These are phyloP conservation scores for Cercophora samala DNA, from an alignment of 495 filamentous ascomycete genomes.

Conservation along the genomic window DNA sequence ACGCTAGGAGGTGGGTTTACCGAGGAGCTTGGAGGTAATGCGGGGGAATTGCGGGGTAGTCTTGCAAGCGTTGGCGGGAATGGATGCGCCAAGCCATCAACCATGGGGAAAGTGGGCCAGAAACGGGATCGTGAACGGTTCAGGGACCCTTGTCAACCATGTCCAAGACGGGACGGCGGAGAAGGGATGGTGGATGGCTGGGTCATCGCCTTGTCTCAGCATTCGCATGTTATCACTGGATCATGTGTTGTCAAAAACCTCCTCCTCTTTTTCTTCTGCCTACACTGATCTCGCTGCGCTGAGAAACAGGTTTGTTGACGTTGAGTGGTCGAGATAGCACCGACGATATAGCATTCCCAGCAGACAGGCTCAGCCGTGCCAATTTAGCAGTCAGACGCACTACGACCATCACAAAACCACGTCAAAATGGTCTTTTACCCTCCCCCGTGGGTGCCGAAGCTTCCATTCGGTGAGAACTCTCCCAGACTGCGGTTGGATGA, in stretches of 20 bases:
- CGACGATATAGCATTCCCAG: not conserved
- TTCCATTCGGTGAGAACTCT: slow-evolving; percentile 50
- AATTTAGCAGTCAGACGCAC: not conserved
- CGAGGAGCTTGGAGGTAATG: not conserved
- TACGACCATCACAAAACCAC: not conserved
- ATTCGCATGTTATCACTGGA: not conserved
- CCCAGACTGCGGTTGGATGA: not conserved
- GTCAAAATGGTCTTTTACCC: slow-evolving; percentile 74
- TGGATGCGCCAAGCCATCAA: not conserved
- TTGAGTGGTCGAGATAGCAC: not conserved
- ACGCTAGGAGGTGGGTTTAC: not conserved
- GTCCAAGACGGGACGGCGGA: not conserved
- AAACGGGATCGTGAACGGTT: not conserved
- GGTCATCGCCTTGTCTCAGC: not conserved
- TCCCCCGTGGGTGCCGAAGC: slow-evolving; percentile 63
- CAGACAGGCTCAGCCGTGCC: not conserved
- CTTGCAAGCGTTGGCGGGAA: not conserved
- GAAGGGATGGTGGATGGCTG: not conserved
- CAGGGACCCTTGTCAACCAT: not conserved
- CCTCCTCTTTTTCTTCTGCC: not conserved
- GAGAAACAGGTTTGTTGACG: not conserved
- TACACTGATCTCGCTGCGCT: not conserved
- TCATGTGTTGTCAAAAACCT: not conserved
- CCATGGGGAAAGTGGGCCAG: not conserved
- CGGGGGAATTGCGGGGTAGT: not conserved